A percentile compares a stretch with the other conserved stretches of the same genome.
phyloP scores from a whole-genome alignment of 1,284 basidiomycete species.

The Salmacisia buchloeana region DNA sequence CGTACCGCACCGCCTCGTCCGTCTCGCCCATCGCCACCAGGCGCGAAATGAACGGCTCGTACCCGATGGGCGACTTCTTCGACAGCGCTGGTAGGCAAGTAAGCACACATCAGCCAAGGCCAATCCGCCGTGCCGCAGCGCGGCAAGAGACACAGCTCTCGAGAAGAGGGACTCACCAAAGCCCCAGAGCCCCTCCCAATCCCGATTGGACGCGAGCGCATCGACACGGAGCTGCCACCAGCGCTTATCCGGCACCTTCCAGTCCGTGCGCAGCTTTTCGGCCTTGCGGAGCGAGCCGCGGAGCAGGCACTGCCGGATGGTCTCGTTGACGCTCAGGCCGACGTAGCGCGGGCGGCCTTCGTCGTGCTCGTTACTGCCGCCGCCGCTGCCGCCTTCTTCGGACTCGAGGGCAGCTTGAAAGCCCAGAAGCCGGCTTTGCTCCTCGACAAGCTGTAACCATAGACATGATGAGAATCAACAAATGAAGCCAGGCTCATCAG shows the following conservation, averaged over 20 bases:
- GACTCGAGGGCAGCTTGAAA: constrained; percentile 81
- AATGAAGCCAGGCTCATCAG: not conserved
- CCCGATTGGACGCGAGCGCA: constrained; percentile 26
- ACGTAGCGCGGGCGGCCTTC: constrained; percentile 4
- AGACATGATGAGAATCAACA: not conserved
- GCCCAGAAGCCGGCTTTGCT: constrained; percentile 68
- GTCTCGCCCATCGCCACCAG: constrained; percentile 36
- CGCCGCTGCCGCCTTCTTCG: constrained; percentile 62
- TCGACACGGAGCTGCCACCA: constrained; percentile 36
- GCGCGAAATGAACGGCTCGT: constrained; percentile 51
- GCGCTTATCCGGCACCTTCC: constrained; percentile 39
- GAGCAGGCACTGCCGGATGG: constrained; percentile 36
- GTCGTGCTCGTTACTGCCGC: not conserved
- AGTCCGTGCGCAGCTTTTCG: constrained; percentile 43
- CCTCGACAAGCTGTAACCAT: constrained; percentile 72
- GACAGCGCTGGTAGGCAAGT: not conserved
- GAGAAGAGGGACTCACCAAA: constrained; percentile 18
- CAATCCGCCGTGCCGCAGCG: too few relatives aligned
- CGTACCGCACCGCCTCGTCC: constrained; percentile 35
- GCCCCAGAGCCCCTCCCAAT: constrained; percentile 35
- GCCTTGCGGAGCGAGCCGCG: constrained; percentile 36
- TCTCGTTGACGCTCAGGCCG: constrained; percentile 39
- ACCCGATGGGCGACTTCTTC: constrained; percentile 84
- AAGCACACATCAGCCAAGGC: not conserved
- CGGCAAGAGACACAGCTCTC: not conserved